Conservation (phyloP, 441 rosid genomes). For the Aleurites moluccanus region DNA sequence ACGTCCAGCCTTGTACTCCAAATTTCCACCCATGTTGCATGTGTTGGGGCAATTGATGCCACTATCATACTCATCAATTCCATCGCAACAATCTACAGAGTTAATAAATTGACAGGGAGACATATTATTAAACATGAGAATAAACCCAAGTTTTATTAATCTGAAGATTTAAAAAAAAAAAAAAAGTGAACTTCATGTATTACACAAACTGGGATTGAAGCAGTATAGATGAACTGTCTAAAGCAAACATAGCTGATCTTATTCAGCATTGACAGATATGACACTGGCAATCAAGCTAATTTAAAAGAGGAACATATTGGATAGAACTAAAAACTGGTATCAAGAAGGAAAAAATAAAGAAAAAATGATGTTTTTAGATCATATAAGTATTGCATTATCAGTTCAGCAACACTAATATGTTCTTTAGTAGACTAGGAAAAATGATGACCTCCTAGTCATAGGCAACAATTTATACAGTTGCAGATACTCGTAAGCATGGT, state of each 20-base stretch:
- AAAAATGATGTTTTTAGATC: neutral
- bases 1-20: conserved; percentile 47
- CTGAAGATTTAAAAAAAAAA: no score
- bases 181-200: neutral
- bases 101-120: conserved; percentile 10
- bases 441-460: no score
- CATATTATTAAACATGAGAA: neutral
- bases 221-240: neutral
- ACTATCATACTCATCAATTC: conserved; percentile 83
- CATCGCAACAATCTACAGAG: conserved; percentile 85
- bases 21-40: conserved; percentile 80
- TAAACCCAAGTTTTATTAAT: neutral
- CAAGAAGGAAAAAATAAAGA: neutral
- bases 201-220: neutral
- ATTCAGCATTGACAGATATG: neutral
- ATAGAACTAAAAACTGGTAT: neutral
- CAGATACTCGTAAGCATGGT: neutral
- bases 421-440: neutral
- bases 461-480: neutral
- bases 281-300: neutral
- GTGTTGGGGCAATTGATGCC: conserved; percentile 61
- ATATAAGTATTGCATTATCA: neutral
- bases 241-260: neutral
- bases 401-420: neutral
- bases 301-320: neutral